Conservation (phyloP, 2,329 filamentous ascomycete genomes). For the Colletotrichum chlorophyti region DNA sequence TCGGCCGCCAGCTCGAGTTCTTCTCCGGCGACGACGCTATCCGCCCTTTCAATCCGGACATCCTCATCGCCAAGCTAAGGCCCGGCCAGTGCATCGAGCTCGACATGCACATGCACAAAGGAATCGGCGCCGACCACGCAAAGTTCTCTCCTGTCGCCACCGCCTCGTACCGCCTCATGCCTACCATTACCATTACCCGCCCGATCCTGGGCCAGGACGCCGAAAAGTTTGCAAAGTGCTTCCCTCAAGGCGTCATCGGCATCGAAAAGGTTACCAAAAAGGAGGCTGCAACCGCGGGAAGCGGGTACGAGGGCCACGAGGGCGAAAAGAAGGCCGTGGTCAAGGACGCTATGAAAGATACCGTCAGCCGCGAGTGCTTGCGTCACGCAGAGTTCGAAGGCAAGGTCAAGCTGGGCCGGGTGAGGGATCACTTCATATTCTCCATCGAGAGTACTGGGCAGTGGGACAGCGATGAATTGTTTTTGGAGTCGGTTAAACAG, state of each 20-base stretch:
- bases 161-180: constrained; percentile 89
- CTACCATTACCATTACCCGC: constrained; percentile 80
- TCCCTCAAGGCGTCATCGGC: constrained; percentile 85
- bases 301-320: constrained; percentile 74
- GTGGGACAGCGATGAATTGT: constrained; percentile 91
- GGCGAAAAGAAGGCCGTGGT: constrained; percentile 91
- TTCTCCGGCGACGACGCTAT: constrained; percentile 76
- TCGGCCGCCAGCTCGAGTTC: constrained; percentile 70
- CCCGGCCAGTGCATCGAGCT: constrained; percentile 88
- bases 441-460: constrained; percentile 94
- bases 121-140: constrained; percentile 90
- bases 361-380: constrained; percentile 90
- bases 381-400: constrained; percentile 92
- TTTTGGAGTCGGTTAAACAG: constrained; percentile 85
- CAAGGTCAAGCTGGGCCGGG: constrained; percentile 91
- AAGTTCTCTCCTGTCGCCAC: constrained; percentile 98
- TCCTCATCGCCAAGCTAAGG: constrained; percentile 91
- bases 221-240: constrained; percentile 88
- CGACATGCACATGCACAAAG: constrained; percentile 93
- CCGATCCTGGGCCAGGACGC: constrained; percentile 90
- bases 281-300: constrained; percentile 66
- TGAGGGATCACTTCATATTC: constrained; percentile 97
- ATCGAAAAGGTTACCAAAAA: constrained; percentile 74
- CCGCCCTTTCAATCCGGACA: constrained; percentile 84
- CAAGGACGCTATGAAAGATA: constrained; percentile 87